A percentile compares a stretch with the other conserved stretches of the same genome.
Conservation (phyloP, 2,329 filamentous ascomycete genomes). For the Lachnellula willkommii region DNA sequence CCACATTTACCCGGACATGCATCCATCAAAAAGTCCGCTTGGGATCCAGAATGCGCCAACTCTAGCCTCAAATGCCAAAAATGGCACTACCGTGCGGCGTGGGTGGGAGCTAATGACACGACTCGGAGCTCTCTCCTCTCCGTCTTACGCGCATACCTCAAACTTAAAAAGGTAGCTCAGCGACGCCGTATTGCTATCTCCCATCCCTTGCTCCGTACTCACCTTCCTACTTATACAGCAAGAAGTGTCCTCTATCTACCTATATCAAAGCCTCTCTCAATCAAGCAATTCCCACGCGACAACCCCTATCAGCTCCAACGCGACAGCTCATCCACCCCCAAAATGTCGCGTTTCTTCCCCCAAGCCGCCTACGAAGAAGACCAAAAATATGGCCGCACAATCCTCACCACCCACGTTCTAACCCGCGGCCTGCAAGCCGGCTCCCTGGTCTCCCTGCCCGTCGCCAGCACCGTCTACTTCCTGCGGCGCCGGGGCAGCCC, state of each 20-base stretch:
- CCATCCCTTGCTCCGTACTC: neutral
- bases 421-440: conserved; percentile 51
- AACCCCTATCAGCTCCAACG: neutral
- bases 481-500: conserved; percentile 17
- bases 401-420: conserved; percentile 56
- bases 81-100: too few relatives aligned
- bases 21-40: neutral
- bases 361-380: conserved; percentile 58
- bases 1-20: neutral
- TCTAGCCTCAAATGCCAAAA: neutral
- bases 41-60: neutral
- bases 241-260: neutral
- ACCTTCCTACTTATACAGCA: neutral
- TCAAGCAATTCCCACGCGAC: too few relatives aligned
- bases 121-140: neutral
- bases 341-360: conserved; percentile 48
- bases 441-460: conserved; percentile 42
- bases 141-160: neutral
- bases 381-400: conserved; percentile 48
- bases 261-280: too few relatives aligned
- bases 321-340: conserved; percentile 6
- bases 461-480: conserved; percentile 33
- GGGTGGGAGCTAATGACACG: too few relatives aligned
- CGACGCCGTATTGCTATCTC: neutral
- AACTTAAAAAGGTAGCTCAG: neutral